phyloP scores from a whole-genome alignment of 2,329 filamentous ascomycete species.

The Cytospora piceae region DNA sequence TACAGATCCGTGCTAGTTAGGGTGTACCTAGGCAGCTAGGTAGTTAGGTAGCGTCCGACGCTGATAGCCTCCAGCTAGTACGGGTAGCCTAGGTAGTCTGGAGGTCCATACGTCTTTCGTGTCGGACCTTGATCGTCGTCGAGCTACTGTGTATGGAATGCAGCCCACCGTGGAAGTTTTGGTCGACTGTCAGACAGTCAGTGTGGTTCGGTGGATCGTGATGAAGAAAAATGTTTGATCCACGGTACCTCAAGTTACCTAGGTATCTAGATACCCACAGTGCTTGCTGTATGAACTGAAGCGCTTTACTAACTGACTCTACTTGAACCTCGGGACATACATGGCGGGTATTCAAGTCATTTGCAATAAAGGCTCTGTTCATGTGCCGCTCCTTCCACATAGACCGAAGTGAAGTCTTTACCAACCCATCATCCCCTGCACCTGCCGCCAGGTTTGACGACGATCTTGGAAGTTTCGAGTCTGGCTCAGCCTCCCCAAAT shows the following conservation, averaged over 20 bases:
- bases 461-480: constrained; percentile 13
- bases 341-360: not conserved
- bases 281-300: not conserved
- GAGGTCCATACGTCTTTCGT: not conserved
- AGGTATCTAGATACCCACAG: too few species aligned
- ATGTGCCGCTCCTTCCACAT: not conserved
- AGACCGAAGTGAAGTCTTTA: not conserved
- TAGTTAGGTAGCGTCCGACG: not conserved
- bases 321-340: not conserved
- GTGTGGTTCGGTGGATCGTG: not conserved
- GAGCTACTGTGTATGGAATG: not conserved
- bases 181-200: not conserved
- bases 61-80: not conserved
- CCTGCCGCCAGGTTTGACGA: not conserved
- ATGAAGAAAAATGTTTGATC: not conserved
- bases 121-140: not conserved
- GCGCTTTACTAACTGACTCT: not conserved
- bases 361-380: not conserved
- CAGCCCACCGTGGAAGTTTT: not conserved
- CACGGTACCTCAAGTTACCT: not conserved
- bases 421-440: not conserved
- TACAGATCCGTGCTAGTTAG: too few species aligned
- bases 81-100: too few species aligned
- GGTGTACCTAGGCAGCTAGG: too few species aligned
- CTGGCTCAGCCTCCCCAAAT: constrained; percentile 8